phyloP scores from a whole-genome alignment of 2,329 filamentous ascomycete species.

The Colletotrichum zoysiae region DNA sequence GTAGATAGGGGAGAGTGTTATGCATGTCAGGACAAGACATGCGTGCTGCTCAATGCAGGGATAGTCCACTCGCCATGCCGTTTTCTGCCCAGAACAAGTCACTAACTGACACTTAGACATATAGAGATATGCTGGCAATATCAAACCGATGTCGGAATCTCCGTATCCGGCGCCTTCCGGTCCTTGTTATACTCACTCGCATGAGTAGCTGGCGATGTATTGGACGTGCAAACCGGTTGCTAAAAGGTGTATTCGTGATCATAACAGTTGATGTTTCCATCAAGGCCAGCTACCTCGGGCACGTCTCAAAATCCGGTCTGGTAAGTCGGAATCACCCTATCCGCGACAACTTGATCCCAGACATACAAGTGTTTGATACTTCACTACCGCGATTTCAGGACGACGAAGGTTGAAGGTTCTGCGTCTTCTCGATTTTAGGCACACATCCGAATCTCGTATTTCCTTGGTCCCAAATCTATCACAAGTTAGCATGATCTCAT shows the following conservation, averaged over 20 bases:
- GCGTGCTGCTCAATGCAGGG: neutral
- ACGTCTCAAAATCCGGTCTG: neutral
- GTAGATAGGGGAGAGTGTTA: neutral
- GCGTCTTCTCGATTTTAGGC: conserved; percentile 35
- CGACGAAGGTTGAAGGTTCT: conserved; percentile 19
- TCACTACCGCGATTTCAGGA: neutral
- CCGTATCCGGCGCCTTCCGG: neutral
- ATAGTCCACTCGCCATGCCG: too few relatives aligned
- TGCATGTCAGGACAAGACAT: neutral
- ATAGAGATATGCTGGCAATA: neutral
- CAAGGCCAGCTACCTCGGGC: neutral
- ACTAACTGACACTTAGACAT: neutral
- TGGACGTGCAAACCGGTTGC: too few relatives aligned
- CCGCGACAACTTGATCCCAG: too few relatives aligned
- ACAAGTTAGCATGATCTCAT: conserved; percentile 12
- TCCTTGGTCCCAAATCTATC: conserved; percentile 38
- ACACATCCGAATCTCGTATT: conserved; percentile 37
- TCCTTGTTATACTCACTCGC: too few relatives aligned
- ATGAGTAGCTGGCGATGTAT: neutral
- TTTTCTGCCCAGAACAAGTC: neutral
- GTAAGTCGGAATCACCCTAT: neutral
- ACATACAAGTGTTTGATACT: too few relatives aligned
- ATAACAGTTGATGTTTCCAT: neutral
- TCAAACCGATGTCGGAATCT: neutral
- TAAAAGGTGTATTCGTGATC: neutral